These are phyloP conservation scores for Phytopythium chamaehyphon DNA, from an alignment of 352 stramenopile species.

Conservation along the genomic window DNA sequence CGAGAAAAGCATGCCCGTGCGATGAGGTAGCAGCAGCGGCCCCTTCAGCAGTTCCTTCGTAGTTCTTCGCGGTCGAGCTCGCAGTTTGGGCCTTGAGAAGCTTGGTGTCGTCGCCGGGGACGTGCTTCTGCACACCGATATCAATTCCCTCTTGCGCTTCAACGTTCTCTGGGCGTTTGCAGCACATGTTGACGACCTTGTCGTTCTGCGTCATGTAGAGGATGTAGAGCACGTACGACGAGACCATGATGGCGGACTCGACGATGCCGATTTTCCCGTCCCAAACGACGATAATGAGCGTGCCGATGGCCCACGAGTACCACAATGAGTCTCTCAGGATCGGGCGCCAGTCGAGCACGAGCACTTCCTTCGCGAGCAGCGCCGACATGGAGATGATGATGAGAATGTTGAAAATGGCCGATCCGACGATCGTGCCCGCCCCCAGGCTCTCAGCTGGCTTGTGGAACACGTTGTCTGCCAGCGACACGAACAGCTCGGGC, in stretches of 20 bases:
- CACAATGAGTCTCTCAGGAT: constrained; percentile 77
- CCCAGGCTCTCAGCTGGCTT: constrained; percentile 62
- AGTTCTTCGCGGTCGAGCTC: not conserved
- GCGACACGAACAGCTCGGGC: constrained; percentile 76
- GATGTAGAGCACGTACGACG: constrained; percentile 67
- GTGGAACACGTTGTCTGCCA: constrained; percentile 73
- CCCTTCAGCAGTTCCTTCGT: not conserved
- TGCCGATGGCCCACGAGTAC: constrained; percentile 63
- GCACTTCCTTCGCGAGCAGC: constrained; percentile 52
- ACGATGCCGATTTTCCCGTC: constrained; percentile 54
- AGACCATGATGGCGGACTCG: constrained; percentile 64
- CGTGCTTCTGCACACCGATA: not conserved
- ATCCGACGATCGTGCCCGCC: constrained; percentile 83
- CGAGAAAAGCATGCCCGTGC: constrained; percentile 28
- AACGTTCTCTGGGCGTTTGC: constrained; percentile 37
- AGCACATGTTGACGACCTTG: constrained; percentile 47
- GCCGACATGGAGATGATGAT: constrained; percentile 84
- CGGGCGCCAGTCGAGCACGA: constrained; percentile 71
- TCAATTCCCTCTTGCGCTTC: constrained; percentile 5
- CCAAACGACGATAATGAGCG: constrained; percentile 51
- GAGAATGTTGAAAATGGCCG: constrained; percentile 85
- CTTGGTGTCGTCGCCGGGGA: constrained; percentile 11
- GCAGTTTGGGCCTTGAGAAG: constrained; percentile 10
- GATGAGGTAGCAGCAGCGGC: not conserved
- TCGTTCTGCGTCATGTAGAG: constrained; percentile 73